Evolutionary conservation across 2,329 filamentous ascomycete genomes (phyloP), one percentile per base, ranked within the genome.

Genomic region (Tolypocladium tundrense): DNA sequence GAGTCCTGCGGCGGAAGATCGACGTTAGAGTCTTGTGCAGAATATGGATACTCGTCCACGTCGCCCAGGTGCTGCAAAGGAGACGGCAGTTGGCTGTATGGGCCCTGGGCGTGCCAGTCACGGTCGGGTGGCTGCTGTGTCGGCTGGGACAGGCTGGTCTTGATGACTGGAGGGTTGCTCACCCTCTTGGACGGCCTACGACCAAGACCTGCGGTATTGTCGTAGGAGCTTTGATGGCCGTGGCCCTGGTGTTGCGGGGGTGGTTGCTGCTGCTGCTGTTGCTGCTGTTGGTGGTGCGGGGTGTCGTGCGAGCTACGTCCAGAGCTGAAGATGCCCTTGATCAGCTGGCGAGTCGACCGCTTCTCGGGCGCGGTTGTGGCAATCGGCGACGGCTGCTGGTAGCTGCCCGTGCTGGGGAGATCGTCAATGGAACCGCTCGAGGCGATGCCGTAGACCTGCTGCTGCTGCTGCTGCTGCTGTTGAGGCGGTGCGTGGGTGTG

Each of bases 151-250:
- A 72, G 64, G 61, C 69, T 73, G 41, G 77, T 78, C 66, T 75
- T 75, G 62, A 79, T 63, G 64, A 70, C 66, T 63, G 75, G 73
- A 58, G 69, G 70, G 61, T 79, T 76, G 76, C 79, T 80, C 68
- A 79, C 72, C 66, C 82, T 77, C 73, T 83, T 85, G 51, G 84
- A 86, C 39, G 79, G 75, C 63, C 80, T 75, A 62, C 82, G 82
- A 62, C 71, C 75, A 53, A 84, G 70, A 55, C 77, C 76, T 53
- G 70, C 63, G 59, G 73, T 74, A 65, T 78, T 80, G 66, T 80
- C 78, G 75, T 81, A 79, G 56, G 73, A 68, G 60, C 58, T 73
- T 68, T 60, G 65, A 59, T 40, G 62, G 63, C 55, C 62, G 60
- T 64, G 65, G 63, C 57, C 55, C 31, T 52, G 48, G 48, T 37